Evolutionary conservation across 2,329 filamentous ascomycete species (phyloP).

Genomic region (Claviceps spartinae): DNA sequence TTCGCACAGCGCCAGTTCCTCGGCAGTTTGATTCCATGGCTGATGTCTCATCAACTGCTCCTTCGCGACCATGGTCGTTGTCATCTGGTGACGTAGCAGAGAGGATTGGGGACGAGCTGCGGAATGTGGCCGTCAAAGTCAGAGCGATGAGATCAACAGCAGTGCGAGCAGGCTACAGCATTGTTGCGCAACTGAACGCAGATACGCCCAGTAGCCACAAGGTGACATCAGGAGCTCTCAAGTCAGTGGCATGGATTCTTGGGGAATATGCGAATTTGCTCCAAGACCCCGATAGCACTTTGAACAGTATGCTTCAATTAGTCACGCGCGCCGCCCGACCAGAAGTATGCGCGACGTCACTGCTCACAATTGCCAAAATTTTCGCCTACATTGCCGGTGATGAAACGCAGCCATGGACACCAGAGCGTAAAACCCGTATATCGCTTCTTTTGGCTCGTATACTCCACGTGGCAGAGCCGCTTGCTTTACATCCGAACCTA

Average conservation of each 20-base stretch:
- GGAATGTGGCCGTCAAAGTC: constrained; percentile 86
- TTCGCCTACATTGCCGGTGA: constrained; percentile 60
- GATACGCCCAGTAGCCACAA: constrained; percentile 41
- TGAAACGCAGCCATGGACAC: constrained; percentile 53
- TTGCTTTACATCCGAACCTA: constrained; percentile 70
- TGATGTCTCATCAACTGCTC: constrained; percentile 15
- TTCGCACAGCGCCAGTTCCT: constrained; percentile 52
- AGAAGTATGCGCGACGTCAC: constrained; percentile 58
- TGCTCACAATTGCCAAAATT: constrained; percentile 79
- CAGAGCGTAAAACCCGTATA: constrained; percentile 58
- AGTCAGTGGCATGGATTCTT: constrained; percentile 68
- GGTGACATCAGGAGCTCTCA: constrained; percentile 52
- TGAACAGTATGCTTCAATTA: constrained; percentile 61
- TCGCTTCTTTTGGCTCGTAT: constrained; percentile 70
- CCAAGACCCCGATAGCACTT: constrained; percentile 52
- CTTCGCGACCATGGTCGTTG: constrained; percentile 7
- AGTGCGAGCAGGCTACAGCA: constrained; percentile 69
- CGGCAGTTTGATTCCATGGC: constrained; percentile 24
- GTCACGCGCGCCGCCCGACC: constrained; percentile 43
- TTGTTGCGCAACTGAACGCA: constrained; percentile 45
- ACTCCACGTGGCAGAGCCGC: constrained; percentile 65
- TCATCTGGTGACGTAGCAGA: constrained; percentile 40
- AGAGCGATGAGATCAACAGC: constrained; percentile 67
- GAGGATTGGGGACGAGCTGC: constrained; percentile 69
- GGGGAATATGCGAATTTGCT: constrained; percentile 77